phyloP scores from a whole-genome alignment of 495 filamentous ascomycete species.

The Trichoderma orchidacearum region DNA sequence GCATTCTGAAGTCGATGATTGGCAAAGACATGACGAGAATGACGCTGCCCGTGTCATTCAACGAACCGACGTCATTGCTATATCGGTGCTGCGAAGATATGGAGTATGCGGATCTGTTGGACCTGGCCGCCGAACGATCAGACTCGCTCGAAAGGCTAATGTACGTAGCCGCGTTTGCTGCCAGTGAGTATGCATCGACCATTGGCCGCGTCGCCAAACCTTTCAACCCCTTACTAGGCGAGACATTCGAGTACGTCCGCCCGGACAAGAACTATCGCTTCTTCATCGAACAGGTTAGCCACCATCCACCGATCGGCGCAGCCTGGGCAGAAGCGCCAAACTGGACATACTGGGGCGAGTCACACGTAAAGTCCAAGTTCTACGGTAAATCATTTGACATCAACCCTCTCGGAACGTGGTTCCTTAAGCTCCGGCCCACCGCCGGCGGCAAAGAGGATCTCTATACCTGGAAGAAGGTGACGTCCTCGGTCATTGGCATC shows the following conservation, averaged over 20 bases:
- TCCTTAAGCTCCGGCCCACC: constrained; percentile 69
- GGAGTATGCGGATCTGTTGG: constrained; percentile 90
- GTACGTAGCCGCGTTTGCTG: constrained; percentile 93
- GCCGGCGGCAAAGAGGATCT: constrained; percentile 69
- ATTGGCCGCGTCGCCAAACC: constrained; percentile 95
- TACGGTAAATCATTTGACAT: constrained; percentile 97
- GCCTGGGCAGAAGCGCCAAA: constrained; percentile 84
- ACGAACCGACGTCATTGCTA: constrained; percentile 94
- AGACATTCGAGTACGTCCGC: constrained; percentile 92
- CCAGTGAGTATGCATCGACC: constrained; percentile 91
- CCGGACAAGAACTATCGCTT: constrained; percentile 97
- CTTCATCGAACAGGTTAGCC: constrained; percentile 96
- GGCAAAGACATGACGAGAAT: constrained; percentile 99
- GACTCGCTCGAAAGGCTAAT: constrained; percentile 87
- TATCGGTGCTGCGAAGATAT: constrained; percentile 94
- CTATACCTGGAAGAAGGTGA: constrained; percentile 99
- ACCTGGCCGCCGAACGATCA: constrained; percentile 71
- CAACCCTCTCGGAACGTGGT: constrained; percentile 94
- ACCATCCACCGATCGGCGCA: constrained; percentile 91
- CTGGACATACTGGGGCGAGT: constrained; percentile 98
- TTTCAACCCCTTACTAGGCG: constrained; percentile 90
- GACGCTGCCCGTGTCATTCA: constrained; percentile 97
- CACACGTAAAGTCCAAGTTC: constrained; percentile 93
- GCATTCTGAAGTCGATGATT: constrained; percentile 98
- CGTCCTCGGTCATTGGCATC: constrained; percentile 92